A percentile compares a stretch with the other conserved stretches of the same genome.
Evolutionary conservation across 345 rosid species (phyloP).

Genomic region (Triadica sebifera): DNA sequence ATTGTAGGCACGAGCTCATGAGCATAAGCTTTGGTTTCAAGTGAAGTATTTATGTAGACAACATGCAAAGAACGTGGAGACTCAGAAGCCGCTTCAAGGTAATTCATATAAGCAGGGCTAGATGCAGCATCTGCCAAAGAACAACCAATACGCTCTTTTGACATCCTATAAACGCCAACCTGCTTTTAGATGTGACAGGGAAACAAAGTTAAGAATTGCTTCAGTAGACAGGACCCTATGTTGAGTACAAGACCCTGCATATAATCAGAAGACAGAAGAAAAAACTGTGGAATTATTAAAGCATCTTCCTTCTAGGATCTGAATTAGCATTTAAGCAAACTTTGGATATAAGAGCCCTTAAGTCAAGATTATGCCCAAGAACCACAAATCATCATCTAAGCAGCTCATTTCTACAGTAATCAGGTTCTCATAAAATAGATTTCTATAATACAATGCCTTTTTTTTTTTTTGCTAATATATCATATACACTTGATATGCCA

Average conservation of each 20-base stretch:
- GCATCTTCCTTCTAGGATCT: not conserved
- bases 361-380: no score
- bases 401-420: not conserved
- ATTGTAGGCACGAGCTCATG: conserved; percentile 97
- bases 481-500: not conserved
- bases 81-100: conserved; percentile 68
- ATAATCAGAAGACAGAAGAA: not conserved
- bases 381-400: not conserved
- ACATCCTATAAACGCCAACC: conserved; percentile 95
- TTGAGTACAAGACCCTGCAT: not conserved
- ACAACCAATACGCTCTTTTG: conserved; percentile 84
- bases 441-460: not conserved
- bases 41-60: conserved; percentile 86
- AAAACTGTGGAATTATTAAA: not conserved
- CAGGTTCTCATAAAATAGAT: not conserved
- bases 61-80: conserved; percentile 74
- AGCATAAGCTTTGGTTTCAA: conserved; percentile 91
- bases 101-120: conserved; percentile 72
- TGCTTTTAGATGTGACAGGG: conserved; percentile 29
- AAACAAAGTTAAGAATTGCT: conserved; percentile 11
- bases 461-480: not conserved
- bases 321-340: not conserved
- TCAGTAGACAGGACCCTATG: not conserved
- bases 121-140: conserved; percentile 97
- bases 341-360: no score